Percentiles rank a stretch among this genome's conserved stretches.
Evolutionary conservation across 2,329 filamentous ascomycete species (phyloP).

Genomic region (Alternaria sp.): DNA sequence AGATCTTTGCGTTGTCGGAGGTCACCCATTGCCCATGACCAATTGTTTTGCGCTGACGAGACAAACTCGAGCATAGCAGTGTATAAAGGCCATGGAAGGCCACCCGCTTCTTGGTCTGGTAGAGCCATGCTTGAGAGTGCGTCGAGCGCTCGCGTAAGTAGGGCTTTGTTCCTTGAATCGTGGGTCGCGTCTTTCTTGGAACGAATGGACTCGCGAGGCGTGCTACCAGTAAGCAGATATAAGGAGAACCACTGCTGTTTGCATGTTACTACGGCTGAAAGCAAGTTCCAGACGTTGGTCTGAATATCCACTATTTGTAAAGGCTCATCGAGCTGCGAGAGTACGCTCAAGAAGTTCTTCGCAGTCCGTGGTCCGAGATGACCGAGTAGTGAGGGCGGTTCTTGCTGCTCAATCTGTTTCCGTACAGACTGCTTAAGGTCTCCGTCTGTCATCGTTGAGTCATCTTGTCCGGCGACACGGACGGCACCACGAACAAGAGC

Average conservation of each 20-base stretch:
- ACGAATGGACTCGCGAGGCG: constrained; percentile 77
- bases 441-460: constrained; percentile 13
- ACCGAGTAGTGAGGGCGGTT: constrained; percentile 92
- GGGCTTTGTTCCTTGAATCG: constrained; percentile 64
- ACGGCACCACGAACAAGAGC: constrained; percentile 75
- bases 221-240: constrained; percentile 86
- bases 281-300: constrained; percentile 80
- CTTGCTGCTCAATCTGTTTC: constrained; percentile 47
- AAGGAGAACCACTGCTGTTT: constrained; percentile 97
- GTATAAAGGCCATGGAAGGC: constrained; percentile 59
- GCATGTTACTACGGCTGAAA: constrained; percentile 85
- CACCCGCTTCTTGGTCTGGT: constrained; percentile 61
- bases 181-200: constrained; percentile 55
- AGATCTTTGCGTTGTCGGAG: constrained; percentile 78
- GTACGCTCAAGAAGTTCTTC: constrained; percentile 80
- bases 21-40: constrained; percentile 91
- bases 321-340: constrained; percentile 80
- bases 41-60: constrained; percentile 87
- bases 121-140: constrained; percentile 71
- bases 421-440: constrained; percentile 8
- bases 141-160: constrained; percentile 77
- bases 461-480: constrained; percentile 56
- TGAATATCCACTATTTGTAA: constrained; percentile 71
- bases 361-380: constrained; percentile 84
- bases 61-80: constrained; percentile 86